Evolutionary conservation across 305 asterid genomes (phyloP), one percentile per base, ranked within the genome.

Genomic region (Fraxinus velutina): DNA sequence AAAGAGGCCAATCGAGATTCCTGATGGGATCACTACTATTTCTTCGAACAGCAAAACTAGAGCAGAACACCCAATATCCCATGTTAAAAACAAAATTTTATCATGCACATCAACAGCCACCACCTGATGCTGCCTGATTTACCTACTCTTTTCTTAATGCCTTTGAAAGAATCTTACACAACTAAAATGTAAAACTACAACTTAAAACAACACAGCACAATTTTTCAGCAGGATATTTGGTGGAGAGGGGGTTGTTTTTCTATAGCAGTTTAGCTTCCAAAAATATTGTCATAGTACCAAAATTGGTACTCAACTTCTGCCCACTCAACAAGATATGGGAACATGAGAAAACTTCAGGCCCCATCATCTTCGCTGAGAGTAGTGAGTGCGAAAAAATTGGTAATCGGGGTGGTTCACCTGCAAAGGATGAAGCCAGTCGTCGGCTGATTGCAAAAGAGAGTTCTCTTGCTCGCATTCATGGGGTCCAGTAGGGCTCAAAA

Each of bases 381-480:
- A 55, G 74, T 88, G 92, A 78, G 86, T 0, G 32, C 89, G 90
- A 78, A 95, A 95, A 73, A 91, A 92, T 7, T 89, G 88, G 90
- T 88, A 92, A 83, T 95, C 98, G 0, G 92, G 94, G 6, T 90
- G 93, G 55, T 2, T 21, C 76, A 91, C 96, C 12, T 93, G 83
- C 91, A 90, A 73, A 24, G 12, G 21, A 71, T 39, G 83, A 57
- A 92, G 93, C 97, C 98, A 95, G 50, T 81, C 72, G 9, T 86
- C 93, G 0, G 97, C 97, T 55, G 90, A 87, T 78, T 89, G 91
- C 81, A 86, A 21, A 50, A 95, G 92, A 68, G 84, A 71, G 68
- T 84, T 86, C 88, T 90, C 96, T 77, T 92, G 97, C 83, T 90
- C 92, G 6, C 85, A 66, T 86, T 93, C 99, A 15, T 82, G 88